Conservation (phyloP, 2,329 filamentous ascomycete genomes). For the Cucurbitaria berberidis region DNA sequence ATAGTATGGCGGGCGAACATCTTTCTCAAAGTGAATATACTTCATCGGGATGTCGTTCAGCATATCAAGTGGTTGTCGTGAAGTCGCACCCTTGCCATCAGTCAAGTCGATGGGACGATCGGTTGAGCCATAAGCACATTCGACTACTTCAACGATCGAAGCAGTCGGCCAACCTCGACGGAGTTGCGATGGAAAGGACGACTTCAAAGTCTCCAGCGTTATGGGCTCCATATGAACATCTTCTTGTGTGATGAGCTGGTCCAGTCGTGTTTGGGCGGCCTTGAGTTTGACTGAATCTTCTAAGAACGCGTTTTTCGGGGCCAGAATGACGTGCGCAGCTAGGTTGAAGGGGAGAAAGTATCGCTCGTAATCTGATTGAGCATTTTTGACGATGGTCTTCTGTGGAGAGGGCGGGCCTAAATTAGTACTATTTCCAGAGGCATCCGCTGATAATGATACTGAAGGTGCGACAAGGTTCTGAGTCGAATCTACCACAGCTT, state of each 20-base stretch:
- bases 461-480: conserved; percentile 40
- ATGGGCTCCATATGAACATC: conserved; percentile 19
- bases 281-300: conserved; percentile 36
- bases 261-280: conserved; percentile 35
- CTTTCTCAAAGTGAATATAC: conserved; percentile 65
- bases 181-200: conserved; percentile 17
- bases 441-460: conserved; percentile 34
- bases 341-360: conserved; percentile 83
- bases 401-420: conserved; percentile 40
- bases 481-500: conserved; percentile 38
- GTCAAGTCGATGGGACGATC: conserved; percentile 54
- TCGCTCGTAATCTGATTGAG: conserved; percentile 58
- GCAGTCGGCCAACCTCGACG: conserved; percentile 25
- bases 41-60: conserved; percentile 68
- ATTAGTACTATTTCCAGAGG: conserved; percentile 32
- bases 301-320: conserved; percentile 55
- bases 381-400: conserved; percentile 40
- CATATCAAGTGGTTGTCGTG: conserved; percentile 46
- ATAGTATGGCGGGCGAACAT: conserved; percentile 70
- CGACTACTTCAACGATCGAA: conserved; percentile 49
- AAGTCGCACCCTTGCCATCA: conserved; percentile 29
- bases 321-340: conserved; percentile 74
- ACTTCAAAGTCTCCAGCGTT: conserved; percentile 24
- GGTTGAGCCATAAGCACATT: conserved; percentile 52
- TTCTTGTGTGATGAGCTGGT: conserved; percentile 28